phyloP scores from a whole-genome alignment of 192 early-diverging fungal species.

The Lunasporangiospora selenospora region DNA sequence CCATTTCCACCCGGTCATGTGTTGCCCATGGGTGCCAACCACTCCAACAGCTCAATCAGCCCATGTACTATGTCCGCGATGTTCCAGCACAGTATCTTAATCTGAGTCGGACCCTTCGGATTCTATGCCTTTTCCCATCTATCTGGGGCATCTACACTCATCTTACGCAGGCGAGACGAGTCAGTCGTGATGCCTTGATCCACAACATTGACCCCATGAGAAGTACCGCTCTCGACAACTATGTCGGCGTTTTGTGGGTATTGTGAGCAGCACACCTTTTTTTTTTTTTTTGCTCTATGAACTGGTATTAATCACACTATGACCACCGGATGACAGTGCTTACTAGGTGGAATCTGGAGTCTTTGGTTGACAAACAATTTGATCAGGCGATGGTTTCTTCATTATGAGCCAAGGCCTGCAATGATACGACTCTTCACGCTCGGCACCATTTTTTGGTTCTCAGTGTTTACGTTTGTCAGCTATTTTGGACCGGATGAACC shows the following conservation, averaged over 20 bases:
- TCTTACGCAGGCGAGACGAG: background rate
- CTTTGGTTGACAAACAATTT: slow-evolving; percentile 54
- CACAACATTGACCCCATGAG: background rate
- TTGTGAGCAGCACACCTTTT: too few relatives aligned
- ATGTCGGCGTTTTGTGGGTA: slow-evolving; percentile 3
- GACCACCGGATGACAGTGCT: slow-evolving; percentile 49
- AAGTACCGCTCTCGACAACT: slow-evolving; percentile 4
- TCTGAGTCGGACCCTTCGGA: slow-evolving; percentile 2
- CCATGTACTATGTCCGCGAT: slow-evolving; percentile 8
- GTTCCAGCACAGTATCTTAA: slow-evolving; percentile 1
- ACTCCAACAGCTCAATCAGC: background rate
- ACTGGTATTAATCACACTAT: background rate
- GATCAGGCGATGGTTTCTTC: slow-evolving; percentile 56
- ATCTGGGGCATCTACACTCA: slow-evolving; percentile 4
- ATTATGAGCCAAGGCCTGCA: slow-evolving; percentile 53
- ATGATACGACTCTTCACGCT: slow-evolving; percentile 52
- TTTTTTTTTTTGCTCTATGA: too few relatives aligned
- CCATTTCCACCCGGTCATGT: background rate
- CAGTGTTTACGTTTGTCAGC: slow-evolving; percentile 43
- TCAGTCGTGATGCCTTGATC: background rate
- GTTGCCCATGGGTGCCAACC: background rate
- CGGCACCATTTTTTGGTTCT: slow-evolving; percentile 52
- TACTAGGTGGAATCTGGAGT: slow-evolving; percentile 56
- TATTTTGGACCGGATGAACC: slow-evolving; percentile 56
- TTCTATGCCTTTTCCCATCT: slow-evolving; percentile 5